A percentile compares a stretch with the other conserved stretches of the same genome.
These are phyloP conservation scores for Fraxinus velutina DNA, from an alignment of 305 asterid species.

Conservation along the genomic window DNA sequence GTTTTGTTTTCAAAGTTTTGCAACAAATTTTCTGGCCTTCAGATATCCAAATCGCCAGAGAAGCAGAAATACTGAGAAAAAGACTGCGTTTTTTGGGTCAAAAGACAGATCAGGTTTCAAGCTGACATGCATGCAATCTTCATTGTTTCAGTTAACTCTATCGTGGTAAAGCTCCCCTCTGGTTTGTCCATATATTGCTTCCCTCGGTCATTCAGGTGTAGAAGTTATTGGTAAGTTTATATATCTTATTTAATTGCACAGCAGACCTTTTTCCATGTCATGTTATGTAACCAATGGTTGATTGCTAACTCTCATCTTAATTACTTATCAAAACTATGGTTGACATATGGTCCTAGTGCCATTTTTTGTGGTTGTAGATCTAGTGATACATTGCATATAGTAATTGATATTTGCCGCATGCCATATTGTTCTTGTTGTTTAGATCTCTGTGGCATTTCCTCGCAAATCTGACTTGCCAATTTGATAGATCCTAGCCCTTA, in stretches of 20 bases:
- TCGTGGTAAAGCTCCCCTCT: constrained; percentile 30
- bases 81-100: constrained; percentile 37
- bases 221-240: constrained; percentile 30
- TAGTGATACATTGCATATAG: not conserved
- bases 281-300: not conserved
- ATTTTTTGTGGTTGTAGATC: not conserved
- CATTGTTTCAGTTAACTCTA: constrained; percentile 26
- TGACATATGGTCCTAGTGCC: not conserved
- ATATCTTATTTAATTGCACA: not conserved
- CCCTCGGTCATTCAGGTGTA: constrained; percentile 29
- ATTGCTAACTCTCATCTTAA: not conserved
- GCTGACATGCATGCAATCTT: constrained; percentile 34
- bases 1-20: constrained; percentile 67
- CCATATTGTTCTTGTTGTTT: not conserved
- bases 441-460: not conserved
- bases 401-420: not conserved
- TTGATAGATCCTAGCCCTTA: not conserved
- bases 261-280: not conserved
- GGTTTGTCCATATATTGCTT: constrained; percentile 35
- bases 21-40: constrained; percentile 79
- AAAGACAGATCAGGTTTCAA: constrained; percentile 42
- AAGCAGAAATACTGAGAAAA: constrained; percentile 71
- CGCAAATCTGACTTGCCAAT: not conserved
- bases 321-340: not conserved
- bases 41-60: constrained; percentile 90